phyloP scores from a whole-genome alignment of 202 grass and related monocot species.

The Eragrostis tef region DNA sequence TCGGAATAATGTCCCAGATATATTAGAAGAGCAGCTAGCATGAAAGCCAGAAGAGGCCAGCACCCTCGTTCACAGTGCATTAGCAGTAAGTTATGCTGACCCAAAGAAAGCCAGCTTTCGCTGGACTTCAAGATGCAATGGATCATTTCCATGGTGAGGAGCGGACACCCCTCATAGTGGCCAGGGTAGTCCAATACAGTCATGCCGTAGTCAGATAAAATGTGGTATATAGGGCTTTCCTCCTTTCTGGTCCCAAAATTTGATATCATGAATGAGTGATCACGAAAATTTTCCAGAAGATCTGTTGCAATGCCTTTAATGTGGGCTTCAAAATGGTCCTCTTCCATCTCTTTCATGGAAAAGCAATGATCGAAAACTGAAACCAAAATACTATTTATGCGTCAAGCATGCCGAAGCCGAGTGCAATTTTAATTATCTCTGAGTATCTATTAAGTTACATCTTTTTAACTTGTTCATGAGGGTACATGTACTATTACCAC shows the following conservation, averaged over 20 bases:
- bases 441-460: background rate
- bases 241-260: constrained; percentile 69
- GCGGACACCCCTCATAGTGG: constrained; percentile 80
- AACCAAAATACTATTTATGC: constrained; percentile 34
- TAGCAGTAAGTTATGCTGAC: constrained; percentile 65
- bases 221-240: constrained; percentile 68
- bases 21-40: constrained; percentile 81
- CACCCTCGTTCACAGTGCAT: constrained; percentile 84
- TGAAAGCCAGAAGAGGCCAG: constrained; percentile 86
- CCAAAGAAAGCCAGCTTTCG: constrained; percentile 79
- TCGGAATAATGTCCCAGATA: constrained; percentile 79
- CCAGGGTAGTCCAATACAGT: constrained; percentile 81
- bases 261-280: constrained; percentile 75
- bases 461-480: constrained; percentile 3
- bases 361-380: constrained; percentile 91
- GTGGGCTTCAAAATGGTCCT: constrained; percentile 62
- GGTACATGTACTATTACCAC: background rate
- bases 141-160: constrained; percentile 85
- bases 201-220: constrained; percentile 72
- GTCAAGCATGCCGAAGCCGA: constrained; percentile 33
- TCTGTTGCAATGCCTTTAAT: constrained; percentile 58
- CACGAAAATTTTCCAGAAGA: constrained; percentile 68
- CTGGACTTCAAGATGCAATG: constrained; percentile 83
- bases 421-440: constrained; percentile 2
- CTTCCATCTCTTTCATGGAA: constrained; percentile 64